phyloP scores from a whole-genome alignment of 768 basidiomycete species.

The Phylloporus sp. region DNA sequence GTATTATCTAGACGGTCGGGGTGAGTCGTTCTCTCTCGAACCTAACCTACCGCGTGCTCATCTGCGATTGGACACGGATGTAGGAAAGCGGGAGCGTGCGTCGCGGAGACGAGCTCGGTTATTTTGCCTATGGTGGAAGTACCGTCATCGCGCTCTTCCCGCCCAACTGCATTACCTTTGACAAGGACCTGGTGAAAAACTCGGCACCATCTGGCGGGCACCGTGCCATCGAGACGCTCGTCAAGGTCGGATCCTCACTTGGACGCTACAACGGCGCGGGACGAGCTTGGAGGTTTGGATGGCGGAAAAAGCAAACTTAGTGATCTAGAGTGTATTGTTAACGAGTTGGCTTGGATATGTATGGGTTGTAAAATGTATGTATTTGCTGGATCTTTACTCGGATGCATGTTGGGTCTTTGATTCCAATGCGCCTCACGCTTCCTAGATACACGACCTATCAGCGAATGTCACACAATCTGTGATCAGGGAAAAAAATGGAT shows the following conservation, averaged over 20 bases:
- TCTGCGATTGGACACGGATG: neutral
- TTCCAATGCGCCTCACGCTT: too few relatives aligned
- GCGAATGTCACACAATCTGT: too few relatives aligned
- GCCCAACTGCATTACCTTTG: conserved; percentile 47
- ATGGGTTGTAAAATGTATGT: neutral
- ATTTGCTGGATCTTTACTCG: neutral
- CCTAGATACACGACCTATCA: too few relatives aligned
- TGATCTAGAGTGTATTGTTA: neutral
- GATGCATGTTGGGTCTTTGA: neutral
- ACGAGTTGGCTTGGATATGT: neutral
- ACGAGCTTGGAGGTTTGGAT: neutral
- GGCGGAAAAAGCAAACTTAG: neutral
- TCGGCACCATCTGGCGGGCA: conserved; percentile 33
- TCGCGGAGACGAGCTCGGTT: conserved; percentile 63
- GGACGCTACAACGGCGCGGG: conserved; percentile 21
- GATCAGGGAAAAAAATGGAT: too few relatives aligned
- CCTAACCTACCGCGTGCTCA: neutral
- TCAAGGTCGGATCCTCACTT: conserved; percentile 41
- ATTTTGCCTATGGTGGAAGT: conserved; percentile 75
- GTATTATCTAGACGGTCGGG: conserved; percentile 56
- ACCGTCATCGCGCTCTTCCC: conserved; percentile 63
- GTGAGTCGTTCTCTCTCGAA: conserved; percentile 8
- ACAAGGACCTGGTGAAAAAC: conserved; percentile 54
- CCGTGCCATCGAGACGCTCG: conserved; percentile 56
- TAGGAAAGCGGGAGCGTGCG: conserved; percentile 46